A percentile compares a stretch with the other conserved stretches of the same genome.
Conservation (phyloP, 176 grass and related monocot genomes). For the Puccinellia tenuiflora region DNA sequence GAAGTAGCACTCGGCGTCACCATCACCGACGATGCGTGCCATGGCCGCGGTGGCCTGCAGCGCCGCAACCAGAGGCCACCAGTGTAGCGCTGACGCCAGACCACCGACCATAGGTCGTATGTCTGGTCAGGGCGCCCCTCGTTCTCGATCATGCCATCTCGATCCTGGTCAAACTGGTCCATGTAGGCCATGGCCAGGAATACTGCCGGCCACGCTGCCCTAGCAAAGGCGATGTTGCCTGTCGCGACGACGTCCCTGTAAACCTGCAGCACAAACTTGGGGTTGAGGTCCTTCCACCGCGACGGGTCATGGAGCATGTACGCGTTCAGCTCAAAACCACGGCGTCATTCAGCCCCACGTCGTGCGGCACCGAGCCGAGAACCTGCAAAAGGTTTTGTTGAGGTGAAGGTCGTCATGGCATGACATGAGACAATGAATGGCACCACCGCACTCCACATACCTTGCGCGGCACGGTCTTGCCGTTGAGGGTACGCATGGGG, state of each 20-base stretch:
- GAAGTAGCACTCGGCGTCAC: constrained; percentile 49
- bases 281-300: constrained; percentile 94
- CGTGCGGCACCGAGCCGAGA: constrained; percentile 72
- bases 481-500: constrained; percentile 31
- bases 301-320: constrained; percentile 66
- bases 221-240: constrained; percentile 45
- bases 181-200: constrained; percentile 92
- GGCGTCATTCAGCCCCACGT: constrained; percentile 71
- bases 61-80: constrained; percentile 73
- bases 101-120: constrained; percentile 70
- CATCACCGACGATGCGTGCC: constrained; percentile 57
- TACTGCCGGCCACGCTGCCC: constrained; percentile 70
- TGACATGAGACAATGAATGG: neutral
- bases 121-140: constrained; percentile 79
- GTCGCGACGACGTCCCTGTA: constrained; percentile 60
- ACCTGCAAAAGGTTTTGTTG: constrained; percentile 27
- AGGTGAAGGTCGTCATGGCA: neutral
- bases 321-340: constrained; percentile 70
- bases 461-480: constrained; percentile 29
- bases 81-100: constrained; percentile 79
- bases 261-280: constrained; percentile 79
- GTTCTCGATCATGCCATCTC: constrained; percentile 93
- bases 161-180: constrained; percentile 80
- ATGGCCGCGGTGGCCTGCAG: constrained; percentile 70
- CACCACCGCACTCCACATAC: neutral